A percentile compares a stretch with the other conserved stretches of the same genome.
phyloP scores from a whole-genome alignment of 805 yeast species.

The Yueomyces sp. region DNA sequence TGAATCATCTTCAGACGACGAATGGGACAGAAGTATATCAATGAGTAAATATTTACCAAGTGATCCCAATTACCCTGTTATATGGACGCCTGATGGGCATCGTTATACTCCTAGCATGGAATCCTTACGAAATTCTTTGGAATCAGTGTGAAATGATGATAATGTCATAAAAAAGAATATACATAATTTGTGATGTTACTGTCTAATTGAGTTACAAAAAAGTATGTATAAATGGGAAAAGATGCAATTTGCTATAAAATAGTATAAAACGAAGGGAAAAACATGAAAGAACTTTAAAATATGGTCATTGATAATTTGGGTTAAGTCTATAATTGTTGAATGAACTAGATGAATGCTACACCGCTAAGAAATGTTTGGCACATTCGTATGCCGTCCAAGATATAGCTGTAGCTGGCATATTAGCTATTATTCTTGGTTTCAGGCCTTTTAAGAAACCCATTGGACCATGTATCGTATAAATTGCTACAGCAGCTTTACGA shows the following conservation, averaged over 20 bases:
- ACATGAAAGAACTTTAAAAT: too few relatives aligned
- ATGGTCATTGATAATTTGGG: too few relatives aligned
- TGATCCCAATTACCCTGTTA: slow-evolving; percentile 24
- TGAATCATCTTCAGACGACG: not conserved
- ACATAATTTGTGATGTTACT: too few relatives aligned
- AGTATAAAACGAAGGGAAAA: too few relatives aligned
- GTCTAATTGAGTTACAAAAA: too few relatives aligned
- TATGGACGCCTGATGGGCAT: slow-evolving; percentile 19
- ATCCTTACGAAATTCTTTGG: slow-evolving; percentile 10
- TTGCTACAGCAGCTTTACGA: slow-evolving; percentile 55
- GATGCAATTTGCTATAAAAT: too few relatives aligned
- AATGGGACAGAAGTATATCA: not conserved
- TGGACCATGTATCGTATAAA: slow-evolving; percentile 48
- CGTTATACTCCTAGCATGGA: slow-evolving; percentile 14
- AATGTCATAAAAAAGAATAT: too few relatives aligned
- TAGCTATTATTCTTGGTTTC: slow-evolving; percentile 81
- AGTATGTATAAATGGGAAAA: too few relatives aligned
- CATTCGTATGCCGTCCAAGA: slow-evolving; percentile 98
- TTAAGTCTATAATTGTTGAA: too few relatives aligned
- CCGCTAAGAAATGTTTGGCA: slow-evolving; percentile 51
- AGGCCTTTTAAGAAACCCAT: slow-evolving; percentile 72
- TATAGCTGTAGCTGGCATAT: slow-evolving; percentile 95
- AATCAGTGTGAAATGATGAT: not conserved
- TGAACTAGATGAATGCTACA: too few relatives aligned
- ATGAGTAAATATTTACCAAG: slow-evolving; percentile 11